These are phyloP conservation scores for Skeletonema grethae DNA, from an alignment of 108 stramenopile species.

Conservation along the genomic window DNA sequence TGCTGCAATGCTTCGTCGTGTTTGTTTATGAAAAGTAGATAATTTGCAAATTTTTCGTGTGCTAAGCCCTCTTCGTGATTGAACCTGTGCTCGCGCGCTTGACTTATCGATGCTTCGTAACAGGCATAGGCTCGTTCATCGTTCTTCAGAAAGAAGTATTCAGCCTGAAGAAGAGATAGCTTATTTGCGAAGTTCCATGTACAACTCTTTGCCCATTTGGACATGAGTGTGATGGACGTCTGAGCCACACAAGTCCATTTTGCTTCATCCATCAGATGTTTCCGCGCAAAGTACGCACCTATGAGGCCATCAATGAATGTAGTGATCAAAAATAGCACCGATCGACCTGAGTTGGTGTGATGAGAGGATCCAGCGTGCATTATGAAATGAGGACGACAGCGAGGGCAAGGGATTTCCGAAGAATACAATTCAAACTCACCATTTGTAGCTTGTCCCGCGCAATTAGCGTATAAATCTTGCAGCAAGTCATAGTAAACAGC, in stretches of 20 bases:
- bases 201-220: constrained; percentile 43
- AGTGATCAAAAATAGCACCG: constrained; percentile 16
- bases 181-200: constrained; percentile 57
- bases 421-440: background rate
- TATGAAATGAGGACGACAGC: background rate
- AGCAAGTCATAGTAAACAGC: background rate
- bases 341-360: background rate
- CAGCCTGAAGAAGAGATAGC: constrained; percentile 53
- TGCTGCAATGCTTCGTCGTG: constrained; percentile 23
- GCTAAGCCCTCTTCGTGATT: constrained; percentile 57
- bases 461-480: background rate
- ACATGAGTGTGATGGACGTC: constrained; percentile 12
- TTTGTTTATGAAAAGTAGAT: constrained; percentile 21
- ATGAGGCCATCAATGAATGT: constrained; percentile 54
- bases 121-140: constrained; percentile 30
- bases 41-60: constrained; percentile 47
- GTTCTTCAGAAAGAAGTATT: constrained; percentile 46
- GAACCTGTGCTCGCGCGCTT: constrained; percentile 49
- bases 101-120: constrained; percentile 47
- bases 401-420: background rate
- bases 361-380: background rate
- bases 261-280: constrained; percentile 23
- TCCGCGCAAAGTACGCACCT: constrained; percentile 41
- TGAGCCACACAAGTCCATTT: constrained; percentile 29
- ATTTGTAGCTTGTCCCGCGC: background rate